Evolutionary conservation across 192 early-diverging fungal species (phyloP).

Genomic region (Kickxella alabastrina): DNA sequence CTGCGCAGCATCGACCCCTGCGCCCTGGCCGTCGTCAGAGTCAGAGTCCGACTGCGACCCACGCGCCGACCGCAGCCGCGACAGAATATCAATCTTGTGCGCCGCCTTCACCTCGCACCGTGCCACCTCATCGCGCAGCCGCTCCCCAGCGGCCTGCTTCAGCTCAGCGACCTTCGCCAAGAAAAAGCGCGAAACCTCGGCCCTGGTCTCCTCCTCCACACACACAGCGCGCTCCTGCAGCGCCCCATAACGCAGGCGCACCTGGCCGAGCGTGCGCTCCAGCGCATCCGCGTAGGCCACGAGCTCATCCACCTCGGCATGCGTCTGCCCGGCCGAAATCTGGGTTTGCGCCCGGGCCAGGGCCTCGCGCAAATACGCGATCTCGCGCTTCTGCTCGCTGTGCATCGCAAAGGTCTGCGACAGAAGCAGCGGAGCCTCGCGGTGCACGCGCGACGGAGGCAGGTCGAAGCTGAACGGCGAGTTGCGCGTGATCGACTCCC

Average conservation of each 20-base stretch:
- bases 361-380: constrained; percentile 29
- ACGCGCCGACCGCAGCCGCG: constrained; percentile 24
- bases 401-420: constrained; percentile 9
- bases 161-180: constrained; percentile 46
- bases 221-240: constrained; percentile 52
- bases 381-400: constrained; percentile 24
- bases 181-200: constrained; percentile 51
- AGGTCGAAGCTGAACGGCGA: constrained; percentile 35
- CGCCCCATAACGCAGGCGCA: constrained; percentile 41
- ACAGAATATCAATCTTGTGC: constrained; percentile 51
- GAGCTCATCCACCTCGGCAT: constrained; percentile 41
- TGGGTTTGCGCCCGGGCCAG: constrained; percentile 32
- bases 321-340: not conserved
- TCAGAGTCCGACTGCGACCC: constrained; percentile 5
- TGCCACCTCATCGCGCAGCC: constrained; percentile 39
- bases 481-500: constrained; percentile 8
- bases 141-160: constrained; percentile 39
- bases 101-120: constrained; percentile 30
- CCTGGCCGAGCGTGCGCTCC: constrained; percentile 7
- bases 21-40: constrained; percentile 6
- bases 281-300: constrained; percentile 28
- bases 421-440: constrained; percentile 15
- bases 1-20: constrained; percentile 15
- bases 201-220: constrained; percentile 56
- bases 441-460: constrained; percentile 2